A percentile compares a stretch with the other conserved stretches of the same genome.
Conservation (phyloP, 1,284 basidiomycete genomes). For the Cryptococcus sp. region DNA sequence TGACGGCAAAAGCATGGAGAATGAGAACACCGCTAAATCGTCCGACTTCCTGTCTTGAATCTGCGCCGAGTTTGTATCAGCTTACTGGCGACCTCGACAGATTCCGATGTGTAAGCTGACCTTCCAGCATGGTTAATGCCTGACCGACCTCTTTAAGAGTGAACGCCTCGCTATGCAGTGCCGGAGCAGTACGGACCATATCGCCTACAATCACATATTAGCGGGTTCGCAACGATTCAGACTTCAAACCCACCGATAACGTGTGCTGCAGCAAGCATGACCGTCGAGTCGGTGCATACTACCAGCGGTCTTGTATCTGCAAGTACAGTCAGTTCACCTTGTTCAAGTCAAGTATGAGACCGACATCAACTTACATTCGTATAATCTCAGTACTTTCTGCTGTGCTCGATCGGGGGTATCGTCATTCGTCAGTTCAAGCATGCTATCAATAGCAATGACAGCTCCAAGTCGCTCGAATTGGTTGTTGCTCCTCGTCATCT, state of each 20-base stretch:
- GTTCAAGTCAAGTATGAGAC: background rate
- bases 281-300: constrained; percentile 49
- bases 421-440: constrained; percentile 48
- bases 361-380: constrained; percentile 41
- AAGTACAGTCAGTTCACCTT: constrained; percentile 3
- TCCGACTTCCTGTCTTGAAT: constrained; percentile 49
- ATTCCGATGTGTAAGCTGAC: constrained; percentile 24
- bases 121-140: constrained; percentile 49
- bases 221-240: background rate
- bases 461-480: constrained; percentile 56
- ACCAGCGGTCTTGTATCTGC: constrained; percentile 49
- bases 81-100: constrained; percentile 3
- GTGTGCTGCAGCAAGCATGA: constrained; percentile 52
- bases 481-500: constrained; percentile 55
- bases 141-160: constrained; percentile 52
- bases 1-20: constrained; percentile 83
- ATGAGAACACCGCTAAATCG: constrained; percentile 62
- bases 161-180: constrained; percentile 49
- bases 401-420: constrained; percentile 49
- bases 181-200: constrained; percentile 50
- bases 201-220: constrained; percentile 30
- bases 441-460: constrained; percentile 49
- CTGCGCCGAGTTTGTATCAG: constrained; percentile 18
- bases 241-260: constrained; percentile 14
- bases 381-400: constrained; percentile 49